Base-by-base conservation (phyloP, 2,329 filamentous ascomycete species). In the Alternaria sp. region DNA sequence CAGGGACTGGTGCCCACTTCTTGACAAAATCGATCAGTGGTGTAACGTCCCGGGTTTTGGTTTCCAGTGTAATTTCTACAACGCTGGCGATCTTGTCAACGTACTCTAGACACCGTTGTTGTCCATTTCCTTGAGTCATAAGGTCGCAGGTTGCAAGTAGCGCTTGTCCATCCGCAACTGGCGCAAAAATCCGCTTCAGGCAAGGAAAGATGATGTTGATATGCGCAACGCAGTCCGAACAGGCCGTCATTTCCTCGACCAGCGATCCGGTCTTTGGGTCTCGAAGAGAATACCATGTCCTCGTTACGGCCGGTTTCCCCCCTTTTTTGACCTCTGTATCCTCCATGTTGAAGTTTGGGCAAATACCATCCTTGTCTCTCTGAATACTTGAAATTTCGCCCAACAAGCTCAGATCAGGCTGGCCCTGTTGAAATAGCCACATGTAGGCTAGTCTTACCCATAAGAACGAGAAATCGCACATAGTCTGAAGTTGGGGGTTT, bases 141-240 rank as follows among this genome's bases (percentile, higher is more conserved):
- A 69, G 51, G 24, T 69, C 68, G 58, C 68, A 69, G 6, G 66
- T 70, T 8, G 59, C 68, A n/a, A 53, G 56, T 8, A 67, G n/a
- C 43, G 54, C 57, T 28, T 61, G 58, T 0, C 66, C 66, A 18
- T 57, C 34, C 3, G 52, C 59, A 14, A 61, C 51, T 6, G 59
- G 51, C 8, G n/a, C 20, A 54, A 70, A 70, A n/a, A 68, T 58
- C 22, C 53, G 56, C 3, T 47, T 55, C 9, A 70, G 54, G 16
- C 41, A 49, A 4, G 66, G 66, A n/a, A 62, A 62, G 11, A 70
- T 61, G 18, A 49, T 54, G 11, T 63, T 49, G 26, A 69, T 34
- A 24, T 63, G 61, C 12, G 41, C 43, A 11, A 69, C 54, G 47
- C 66, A 70, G 42, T 60, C 46, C 11, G 67, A 67, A 51, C 67